Evolutionary conservation across 2,329 filamentous ascomycete species (phyloP), one percentile per base, ranked within the genome.

Genomic region (Fusarium marasasianum): DNA sequence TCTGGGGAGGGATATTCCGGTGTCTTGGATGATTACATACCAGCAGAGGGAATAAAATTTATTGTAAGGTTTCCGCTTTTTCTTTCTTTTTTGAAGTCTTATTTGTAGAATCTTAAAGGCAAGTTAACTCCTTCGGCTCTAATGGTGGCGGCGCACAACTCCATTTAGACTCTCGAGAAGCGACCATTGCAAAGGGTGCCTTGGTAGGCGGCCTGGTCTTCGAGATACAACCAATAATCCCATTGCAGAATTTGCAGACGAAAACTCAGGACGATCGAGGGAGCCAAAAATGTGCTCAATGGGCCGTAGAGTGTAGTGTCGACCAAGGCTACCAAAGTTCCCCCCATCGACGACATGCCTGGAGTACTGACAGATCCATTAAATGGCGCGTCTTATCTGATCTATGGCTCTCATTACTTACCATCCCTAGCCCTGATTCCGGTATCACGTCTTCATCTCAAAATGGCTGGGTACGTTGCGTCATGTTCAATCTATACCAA

Each of bases 1-100:
- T 10, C 13, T 17, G 6, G 41, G 41, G n/a, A 43, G n/a, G 10
- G 15, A 10, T 10, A 44, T 44, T 44, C 9, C 7, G 41, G 15
- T 24, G n/a, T 44, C 41, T 17, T 44, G 10, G n/a, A 18, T 24
- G 41, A 5, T 24, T 12, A 24, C 8, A 44, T 12, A 17, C n/a
- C 43, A 44, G 43, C 43, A 44, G 43, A 44, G 5, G 5, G 15
- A 44, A 3, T 12, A 24, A 24, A 44, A 1, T 24, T n/a, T 44
- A 12, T 44, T 17, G 0, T 7, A 43, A 0, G 0, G 31, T 33
- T n/a, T 44, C n/a, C 5, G 15, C 35, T 12, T 44, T 24, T 24
- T 24, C 15, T 24, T 24, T n/a, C 41, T 44, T 24, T 18, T 18
- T 18, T 24, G 10, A 18, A 44, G 15, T 18, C 15, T 44, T 11